phyloP scores from a whole-genome alignment of 306 rosid species.

The Fagus crenata region DNA sequence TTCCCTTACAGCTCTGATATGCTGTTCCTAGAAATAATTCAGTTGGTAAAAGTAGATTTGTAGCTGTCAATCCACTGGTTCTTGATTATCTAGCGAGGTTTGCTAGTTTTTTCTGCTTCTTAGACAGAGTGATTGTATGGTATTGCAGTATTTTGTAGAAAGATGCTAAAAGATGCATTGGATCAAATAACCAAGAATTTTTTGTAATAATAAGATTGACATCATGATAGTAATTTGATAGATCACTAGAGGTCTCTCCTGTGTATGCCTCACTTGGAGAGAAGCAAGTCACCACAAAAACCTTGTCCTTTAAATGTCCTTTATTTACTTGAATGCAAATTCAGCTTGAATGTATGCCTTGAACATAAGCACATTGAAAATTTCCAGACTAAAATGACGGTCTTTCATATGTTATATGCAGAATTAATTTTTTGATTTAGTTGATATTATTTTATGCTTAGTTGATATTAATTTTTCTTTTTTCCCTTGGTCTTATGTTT shows the following conservation, averaged over 20 bases:
- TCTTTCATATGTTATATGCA: not conserved
- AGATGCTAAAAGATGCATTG: not conserved
- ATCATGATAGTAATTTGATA: too few species aligned
- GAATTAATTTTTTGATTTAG: not conserved
- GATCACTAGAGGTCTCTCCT: too few species aligned
- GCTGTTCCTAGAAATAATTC: too few species aligned
- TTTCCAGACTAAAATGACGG: not conserved
- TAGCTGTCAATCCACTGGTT: too few species aligned
- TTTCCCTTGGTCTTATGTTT: constrained; percentile 7
- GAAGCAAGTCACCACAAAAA: not conserved
- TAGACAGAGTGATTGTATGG: not conserved
- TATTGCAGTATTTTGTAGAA: not conserved
- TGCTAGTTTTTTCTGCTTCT: constrained; percentile 1
- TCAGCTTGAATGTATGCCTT: not conserved
- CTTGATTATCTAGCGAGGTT: too few species aligned
- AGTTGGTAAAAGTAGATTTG: not conserved
- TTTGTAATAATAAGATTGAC: too few species aligned
- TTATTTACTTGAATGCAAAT: not conserved
- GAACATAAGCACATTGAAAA: not conserved
- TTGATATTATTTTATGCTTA: not conserved
- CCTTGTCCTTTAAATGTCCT: too few species aligned
- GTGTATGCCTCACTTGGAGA: too few species aligned
- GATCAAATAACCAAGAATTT: not conserved
- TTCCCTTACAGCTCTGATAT: not conserved
- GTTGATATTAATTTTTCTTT: constrained; percentile 5